Evolutionary conservation across 257 asterid genomes (phyloP), one percentile per base, ranked within the genome.

Genomic region (Lantana camara): DNA sequence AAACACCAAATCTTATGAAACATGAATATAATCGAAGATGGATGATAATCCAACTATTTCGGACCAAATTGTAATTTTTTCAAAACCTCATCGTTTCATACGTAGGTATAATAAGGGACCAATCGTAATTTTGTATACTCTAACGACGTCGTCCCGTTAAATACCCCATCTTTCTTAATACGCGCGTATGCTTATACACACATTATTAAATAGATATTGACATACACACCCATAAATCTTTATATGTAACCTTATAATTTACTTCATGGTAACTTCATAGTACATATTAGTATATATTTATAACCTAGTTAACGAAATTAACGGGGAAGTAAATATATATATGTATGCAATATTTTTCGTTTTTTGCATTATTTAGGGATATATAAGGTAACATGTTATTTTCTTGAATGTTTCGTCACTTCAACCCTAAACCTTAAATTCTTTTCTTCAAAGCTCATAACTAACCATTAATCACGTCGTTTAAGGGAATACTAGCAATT

Each of bases 331-430:
- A 2, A 27, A 27, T 30, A 42, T 6, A 20, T 35, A 49, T 20
- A 48, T 20, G 38, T 8, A 50, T 42, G 38, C 67, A 55, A 34
- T 45, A 9, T 1, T 24, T 24, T 60, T 27, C 32, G 4, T 27
- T 27, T 27, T 27, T n/a, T n/a, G n/a, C 67, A 54, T 46, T 34
- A 9, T 1, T 24, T 24, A 55, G 63, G 66, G 35, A 49, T 54
- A 44, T 5, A 59, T 60, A 75, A 76, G 83, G 82, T 81, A 71
- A 66, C 49, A 72, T 21, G 80, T 80, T 49, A 82, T 70, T 80
- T 80, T 82, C 91, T 70, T 65, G 44, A 49, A 73, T 51, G 73
- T 79, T 74, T 70, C 73, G 70, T 85, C 73, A 73, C 81, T 79
- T 73, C 54, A 73, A 71, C 82, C 83, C 84, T 79, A 83, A 84